Conservation (phyloP, 2,329 filamentous ascomycete genomes). For the Dactylellina sp. region DNA sequence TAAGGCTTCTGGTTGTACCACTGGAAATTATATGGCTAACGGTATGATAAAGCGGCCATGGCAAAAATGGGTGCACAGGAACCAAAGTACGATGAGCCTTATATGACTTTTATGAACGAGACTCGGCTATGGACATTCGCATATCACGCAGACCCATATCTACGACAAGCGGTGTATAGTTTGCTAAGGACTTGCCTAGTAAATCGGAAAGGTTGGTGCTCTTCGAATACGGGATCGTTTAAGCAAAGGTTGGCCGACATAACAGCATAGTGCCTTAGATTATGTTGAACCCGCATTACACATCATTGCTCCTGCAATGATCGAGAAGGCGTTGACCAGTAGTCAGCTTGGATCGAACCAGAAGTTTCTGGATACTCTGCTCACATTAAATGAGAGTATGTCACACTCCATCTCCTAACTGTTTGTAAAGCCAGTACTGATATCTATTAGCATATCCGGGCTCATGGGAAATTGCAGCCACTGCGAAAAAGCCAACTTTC, state of each 20-base stretch:
- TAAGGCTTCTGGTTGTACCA: constrained; percentile 58
- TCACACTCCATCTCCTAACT: constrained; percentile 68
- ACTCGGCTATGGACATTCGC: constrained; percentile 73
- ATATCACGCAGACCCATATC: constrained; percentile 69
- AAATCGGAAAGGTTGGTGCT: constrained; percentile 64
- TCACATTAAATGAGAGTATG: constrained; percentile 70
- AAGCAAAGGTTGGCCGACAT: constrained; percentile 44
- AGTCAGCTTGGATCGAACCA: constrained; percentile 79
- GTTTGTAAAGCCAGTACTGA: constrained; percentile 63
- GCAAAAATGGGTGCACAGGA: constrained; percentile 66
- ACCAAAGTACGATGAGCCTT: constrained; percentile 71
- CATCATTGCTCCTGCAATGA: constrained; percentile 71
- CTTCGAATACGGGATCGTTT: constrained; percentile 59
- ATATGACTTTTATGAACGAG: constrained; percentile 75
- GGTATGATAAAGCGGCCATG: constrained; percentile 56
- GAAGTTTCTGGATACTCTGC: constrained; percentile 76
- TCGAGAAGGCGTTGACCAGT: constrained; percentile 78
- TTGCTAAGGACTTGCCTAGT: constrained; percentile 68
- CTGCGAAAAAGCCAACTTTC: constrained; percentile 69
- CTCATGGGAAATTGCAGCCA: constrained; percentile 61
- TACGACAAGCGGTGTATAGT: constrained; percentile 71
- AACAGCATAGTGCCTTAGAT: constrained; percentile 60
- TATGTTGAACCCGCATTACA: constrained; percentile 68
- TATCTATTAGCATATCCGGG: constrained; percentile 40
- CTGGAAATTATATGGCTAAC: neutral